These are phyloP conservation scores for Tetrahymena elliotti DNA, from an alignment of 73 alveolate genomes.

Conservation along the genomic window DNA sequence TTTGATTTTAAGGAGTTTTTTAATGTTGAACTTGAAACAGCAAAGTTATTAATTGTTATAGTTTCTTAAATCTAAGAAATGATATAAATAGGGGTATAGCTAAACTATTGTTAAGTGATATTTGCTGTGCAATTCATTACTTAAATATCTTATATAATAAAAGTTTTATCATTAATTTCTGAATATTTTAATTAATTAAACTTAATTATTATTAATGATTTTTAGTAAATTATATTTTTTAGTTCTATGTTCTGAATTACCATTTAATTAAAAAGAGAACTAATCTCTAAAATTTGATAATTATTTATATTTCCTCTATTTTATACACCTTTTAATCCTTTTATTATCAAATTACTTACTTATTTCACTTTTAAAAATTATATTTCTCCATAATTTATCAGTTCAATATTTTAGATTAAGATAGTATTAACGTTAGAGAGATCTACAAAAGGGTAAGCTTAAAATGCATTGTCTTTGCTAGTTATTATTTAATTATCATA, in stretches of 20 bases:
- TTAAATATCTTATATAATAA: background rate
- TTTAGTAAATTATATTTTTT: too few relatives aligned
- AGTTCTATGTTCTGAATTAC: background rate
- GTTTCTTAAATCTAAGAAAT: background rate
- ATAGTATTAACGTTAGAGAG: background rate
- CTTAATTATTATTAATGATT: background rate
- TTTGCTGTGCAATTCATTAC: background rate
- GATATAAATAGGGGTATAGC: background rate
- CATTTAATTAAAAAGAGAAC: background rate
- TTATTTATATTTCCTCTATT: background rate
- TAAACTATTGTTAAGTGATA: background rate
- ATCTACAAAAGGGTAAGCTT: background rate
- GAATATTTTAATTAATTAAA: too few relatives aligned
- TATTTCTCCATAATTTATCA: background rate
- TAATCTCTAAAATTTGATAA: background rate
- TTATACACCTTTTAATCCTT: background rate
- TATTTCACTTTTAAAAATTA: background rate
- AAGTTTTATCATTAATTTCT: too few relatives aligned
- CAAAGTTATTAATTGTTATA: too few relatives aligned
- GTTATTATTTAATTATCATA: too few relatives aligned
- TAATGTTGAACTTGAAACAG: background rate
- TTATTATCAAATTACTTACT: background rate
- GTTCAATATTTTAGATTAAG: too few relatives aligned
- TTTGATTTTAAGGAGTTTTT: background rate
- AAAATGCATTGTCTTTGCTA: background rate